Base-by-base conservation (phyloP, 257 asterid genomes). In the Henckelia pumila region DNA sequence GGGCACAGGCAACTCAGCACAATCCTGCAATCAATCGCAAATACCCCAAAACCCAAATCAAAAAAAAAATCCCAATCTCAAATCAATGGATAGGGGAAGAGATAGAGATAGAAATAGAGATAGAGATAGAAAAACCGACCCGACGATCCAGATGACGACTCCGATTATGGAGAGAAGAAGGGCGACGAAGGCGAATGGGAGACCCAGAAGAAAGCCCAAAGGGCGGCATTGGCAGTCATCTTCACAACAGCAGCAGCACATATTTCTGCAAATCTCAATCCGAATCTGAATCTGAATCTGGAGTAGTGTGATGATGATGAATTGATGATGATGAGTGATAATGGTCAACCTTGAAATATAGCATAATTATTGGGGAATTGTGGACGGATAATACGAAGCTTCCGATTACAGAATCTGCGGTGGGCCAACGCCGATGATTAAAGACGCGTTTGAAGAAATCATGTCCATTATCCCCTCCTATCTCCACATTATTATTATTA, bases 1-100 rank as follows among this genome's bases (percentile, higher is more conserved):
- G 97, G 97, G 29, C 97, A 90, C 77, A 90, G 8, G 67, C 92
- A 88, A 75, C 88, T 84, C 86, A 90, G 59, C 61, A 19, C 0
- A 2, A 77, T 84, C 79, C 97, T 89, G 89, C n/a, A n/a, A n/a
- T n/a, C n/a, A n/a, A n/a, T n/a, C n/a, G n/a, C 81, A 19, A 4
- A 24, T 21, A 17, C n/a, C 49, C 26, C 21, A 57, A 32, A 23
- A 64, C 3, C 49, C 40, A 8, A 33, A 8, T 14, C 2, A 9
- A 32, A n/a, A n/a, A n/a, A n/a, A n/a, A n/a, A n/a, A n/a, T n/a
- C n/a, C n/a, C n/a, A n/a, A 58, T 8, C 14, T 14, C 6, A 23
- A n/a, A n/a, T n/a, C 4, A 25, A 10, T 22, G 9, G n/a, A 35
- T 52, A 10, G 28, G 1, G 23, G 21, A 29, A 26, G 24, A 35